phyloP scores from a whole-genome alignment of 176 grass and related monocot species.

The Bromus sterilis region DNA sequence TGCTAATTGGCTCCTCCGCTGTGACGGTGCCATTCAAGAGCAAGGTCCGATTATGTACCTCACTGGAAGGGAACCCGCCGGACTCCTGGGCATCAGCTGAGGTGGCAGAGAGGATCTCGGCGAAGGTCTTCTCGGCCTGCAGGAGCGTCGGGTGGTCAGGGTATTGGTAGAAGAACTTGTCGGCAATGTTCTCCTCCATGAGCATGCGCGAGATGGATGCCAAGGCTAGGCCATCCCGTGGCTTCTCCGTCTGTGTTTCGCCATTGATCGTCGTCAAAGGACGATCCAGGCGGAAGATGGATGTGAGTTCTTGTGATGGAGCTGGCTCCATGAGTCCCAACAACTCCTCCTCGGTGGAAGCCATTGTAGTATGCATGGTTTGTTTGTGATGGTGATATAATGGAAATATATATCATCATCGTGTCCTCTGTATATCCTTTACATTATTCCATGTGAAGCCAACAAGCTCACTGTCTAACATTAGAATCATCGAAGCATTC shows the following conservation, averaged over 20 bases:
- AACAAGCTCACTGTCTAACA: neutral
- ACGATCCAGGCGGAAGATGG: neutral
- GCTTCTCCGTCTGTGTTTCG: neutral
- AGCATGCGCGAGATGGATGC: constrained; percentile 5
- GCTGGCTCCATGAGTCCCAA: neutral
- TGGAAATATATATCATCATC: neutral
- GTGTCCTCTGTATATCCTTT: neutral
- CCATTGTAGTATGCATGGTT: neutral
- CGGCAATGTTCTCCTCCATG: constrained; percentile 19
- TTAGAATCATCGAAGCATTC: neutral
- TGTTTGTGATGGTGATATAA: neutral
- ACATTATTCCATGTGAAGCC: neutral
- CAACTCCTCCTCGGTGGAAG: neutral
- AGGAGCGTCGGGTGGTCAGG: constrained; percentile 9
- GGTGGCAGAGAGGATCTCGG: constrained; percentile 3
- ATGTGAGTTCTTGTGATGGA: neutral
- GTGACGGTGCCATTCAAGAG: neutral
- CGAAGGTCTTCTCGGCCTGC: constrained; percentile 16
- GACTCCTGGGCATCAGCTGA: neutral
- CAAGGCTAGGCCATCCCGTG: neutral
- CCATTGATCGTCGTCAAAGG: neutral
- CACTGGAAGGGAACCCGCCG: neutral
- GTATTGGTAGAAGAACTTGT: neutral
- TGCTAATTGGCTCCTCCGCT: neutral
- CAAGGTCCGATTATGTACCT: neutral